phyloP scores from a whole-genome alignment of 768 basidiomycete genomes.

The Pisolithus albus region DNA sequence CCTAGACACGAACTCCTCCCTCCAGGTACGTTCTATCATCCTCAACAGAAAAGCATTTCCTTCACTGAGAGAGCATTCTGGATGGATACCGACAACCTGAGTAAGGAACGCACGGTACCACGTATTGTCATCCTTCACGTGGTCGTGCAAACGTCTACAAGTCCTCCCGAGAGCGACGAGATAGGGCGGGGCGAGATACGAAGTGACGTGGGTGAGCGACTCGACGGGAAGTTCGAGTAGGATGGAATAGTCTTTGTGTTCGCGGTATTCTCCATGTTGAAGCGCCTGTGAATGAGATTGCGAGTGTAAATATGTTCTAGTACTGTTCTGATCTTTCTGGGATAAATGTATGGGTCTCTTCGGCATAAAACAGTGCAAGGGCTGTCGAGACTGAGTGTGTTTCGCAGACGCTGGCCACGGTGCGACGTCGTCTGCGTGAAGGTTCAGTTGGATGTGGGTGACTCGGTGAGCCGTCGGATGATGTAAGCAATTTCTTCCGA shows the following conservation, averaged over 20 bases:
- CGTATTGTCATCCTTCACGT: conserved; percentile 72
- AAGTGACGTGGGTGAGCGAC: conserved; percentile 70
- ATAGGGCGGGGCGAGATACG: conserved; percentile 59
- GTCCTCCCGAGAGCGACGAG: conserved; percentile 53
- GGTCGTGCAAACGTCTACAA: conserved; percentile 46
- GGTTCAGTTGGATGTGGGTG: no score
- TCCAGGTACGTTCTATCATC: conserved; percentile 57
- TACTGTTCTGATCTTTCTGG: conserved; percentile 32
- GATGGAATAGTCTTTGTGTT: conserved; percentile 13
- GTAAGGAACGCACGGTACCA: conserved; percentile 72
- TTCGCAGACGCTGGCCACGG: conserved; percentile 17
- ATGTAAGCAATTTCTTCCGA: no score
- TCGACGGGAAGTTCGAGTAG: conserved; percentile 50
- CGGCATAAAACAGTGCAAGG: conserved; percentile 55
- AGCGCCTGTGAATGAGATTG: conserved; percentile 10
- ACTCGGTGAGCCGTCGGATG: no score
- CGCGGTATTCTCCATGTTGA: conserved; percentile 46
- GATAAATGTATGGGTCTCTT: conserved; percentile 41
- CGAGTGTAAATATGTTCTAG: conserved; percentile 18
- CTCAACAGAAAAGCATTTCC: conserved; percentile 45
- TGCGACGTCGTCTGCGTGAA: no score
- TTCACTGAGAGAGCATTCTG: conserved; percentile 50
- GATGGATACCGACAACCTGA: conserved; percentile 59
- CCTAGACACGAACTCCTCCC: conserved; percentile 57
- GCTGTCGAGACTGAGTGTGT: neutral